Conservation (phyloP, 495 filamentous ascomycete genomes). For the Xylaria curta region DNA sequence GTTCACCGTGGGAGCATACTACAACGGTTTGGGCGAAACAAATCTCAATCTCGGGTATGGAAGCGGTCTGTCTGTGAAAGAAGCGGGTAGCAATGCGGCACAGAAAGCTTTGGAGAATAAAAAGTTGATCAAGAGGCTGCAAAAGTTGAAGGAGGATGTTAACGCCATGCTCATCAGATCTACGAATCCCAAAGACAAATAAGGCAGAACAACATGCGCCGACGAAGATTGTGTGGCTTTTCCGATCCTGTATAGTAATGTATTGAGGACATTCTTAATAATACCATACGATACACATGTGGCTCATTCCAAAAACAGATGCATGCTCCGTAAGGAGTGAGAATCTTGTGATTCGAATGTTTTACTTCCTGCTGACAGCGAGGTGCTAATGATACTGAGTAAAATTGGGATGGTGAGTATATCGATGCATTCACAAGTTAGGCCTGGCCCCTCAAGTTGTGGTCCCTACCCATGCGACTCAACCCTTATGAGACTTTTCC, state of each 20-base stretch:
- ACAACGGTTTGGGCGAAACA: conserved; percentile 75
- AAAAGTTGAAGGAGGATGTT: conserved; percentile 54
- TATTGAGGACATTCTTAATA: not conserved
- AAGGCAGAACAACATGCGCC: not conserved
- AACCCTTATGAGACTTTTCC: not conserved
- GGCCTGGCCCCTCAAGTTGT: not conserved
- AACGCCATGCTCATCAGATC: not conserved
- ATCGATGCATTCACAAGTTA: not conserved
- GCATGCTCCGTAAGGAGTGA: not conserved
- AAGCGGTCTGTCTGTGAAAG: conserved; percentile 70
- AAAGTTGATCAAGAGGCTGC: conserved; percentile 61
- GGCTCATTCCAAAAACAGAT: not conserved
- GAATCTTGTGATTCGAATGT: not conserved
- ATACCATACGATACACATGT: not conserved
- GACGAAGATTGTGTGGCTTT: not conserved
- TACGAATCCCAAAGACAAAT: not conserved
- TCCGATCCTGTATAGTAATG: not conserved
- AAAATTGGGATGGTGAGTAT: not conserved
- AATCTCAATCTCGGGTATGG: conserved; percentile 70
- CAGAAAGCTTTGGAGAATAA: conserved; percentile 66
- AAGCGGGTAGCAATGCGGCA: conserved; percentile 77
- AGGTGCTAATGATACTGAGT: not conserved
- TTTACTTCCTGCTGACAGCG: not conserved
- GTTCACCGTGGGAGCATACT: conserved; percentile 70
- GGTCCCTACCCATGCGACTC: not conserved